Evolutionary conservation across 768 basidiomycete genomes (phyloP).

Genomic region (Amanita pseudoporphyria): DNA sequence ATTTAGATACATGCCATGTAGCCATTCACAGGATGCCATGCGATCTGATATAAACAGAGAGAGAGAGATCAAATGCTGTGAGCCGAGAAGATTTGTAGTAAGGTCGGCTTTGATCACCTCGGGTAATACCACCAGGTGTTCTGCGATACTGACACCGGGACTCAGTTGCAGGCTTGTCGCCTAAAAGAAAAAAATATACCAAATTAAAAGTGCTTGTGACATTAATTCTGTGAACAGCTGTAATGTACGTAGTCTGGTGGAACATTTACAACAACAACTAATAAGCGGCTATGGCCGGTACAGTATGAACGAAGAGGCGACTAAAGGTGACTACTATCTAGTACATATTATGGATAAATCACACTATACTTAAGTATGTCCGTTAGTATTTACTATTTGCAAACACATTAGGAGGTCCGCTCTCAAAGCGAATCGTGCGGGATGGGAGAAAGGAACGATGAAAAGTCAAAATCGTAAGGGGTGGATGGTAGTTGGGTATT

Average conservation of each 20-base stretch:
- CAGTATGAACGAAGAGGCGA: not conserved
- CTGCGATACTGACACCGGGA: too few relatives aligned
- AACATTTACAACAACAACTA: slow-evolving; percentile 4
- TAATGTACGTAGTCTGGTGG: not conserved
- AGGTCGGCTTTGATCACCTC: too few relatives aligned
- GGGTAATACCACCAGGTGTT: too few relatives aligned
- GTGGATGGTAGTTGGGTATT: not conserved
- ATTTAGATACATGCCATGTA: too few relatives aligned
- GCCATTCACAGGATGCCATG: too few relatives aligned
- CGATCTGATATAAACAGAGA: too few relatives aligned
- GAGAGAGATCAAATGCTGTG: too few relatives aligned
- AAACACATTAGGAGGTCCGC: not conserved
- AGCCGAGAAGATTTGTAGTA: too few relatives aligned
- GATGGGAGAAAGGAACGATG: not conserved
- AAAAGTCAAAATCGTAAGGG: slow-evolving; percentile 1
- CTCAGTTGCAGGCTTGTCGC: too few relatives aligned
- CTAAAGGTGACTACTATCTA: not conserved
- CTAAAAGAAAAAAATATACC: too few relatives aligned
- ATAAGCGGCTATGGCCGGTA: not conserved
- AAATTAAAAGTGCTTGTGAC: too few relatives aligned
- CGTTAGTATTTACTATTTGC: not conserved
- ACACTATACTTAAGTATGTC: not conserved
- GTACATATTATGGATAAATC: not conserved
- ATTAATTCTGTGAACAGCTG: not conserved
- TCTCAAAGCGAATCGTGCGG: slow-evolving; percentile 3